phyloP scores from a whole-genome alignment of 805 yeast genomes.

The Kluyveromyces dobzhanskii region DNA sequence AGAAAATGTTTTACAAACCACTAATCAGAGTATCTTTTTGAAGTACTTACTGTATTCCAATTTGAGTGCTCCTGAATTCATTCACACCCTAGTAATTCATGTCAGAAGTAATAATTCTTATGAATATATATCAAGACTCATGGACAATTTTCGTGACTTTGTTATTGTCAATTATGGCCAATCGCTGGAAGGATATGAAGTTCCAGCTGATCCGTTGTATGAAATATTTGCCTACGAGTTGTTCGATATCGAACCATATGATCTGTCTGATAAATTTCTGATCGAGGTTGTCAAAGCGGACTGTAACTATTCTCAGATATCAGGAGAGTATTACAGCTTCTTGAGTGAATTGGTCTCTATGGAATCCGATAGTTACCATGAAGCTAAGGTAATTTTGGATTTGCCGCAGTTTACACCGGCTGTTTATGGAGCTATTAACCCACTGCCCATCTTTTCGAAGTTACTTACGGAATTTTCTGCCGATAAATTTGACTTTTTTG shows the following conservation, averaged over 20 bases:
- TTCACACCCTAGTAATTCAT: constrained; percentile 34
- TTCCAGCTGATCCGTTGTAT: constrained; percentile 10
- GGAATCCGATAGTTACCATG: constrained; percentile 14
- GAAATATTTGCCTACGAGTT: constrained; percentile 21
- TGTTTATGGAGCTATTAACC: constrained; percentile 22
- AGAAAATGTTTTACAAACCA: constrained; percentile 43
- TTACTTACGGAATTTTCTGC: constrained; percentile 11
- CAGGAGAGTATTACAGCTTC: constrained; percentile 15
- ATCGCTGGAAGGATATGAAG: constrained; percentile 3
- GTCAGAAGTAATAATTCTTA: constrained; percentile 23
- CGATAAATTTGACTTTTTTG: constrained; percentile 26
- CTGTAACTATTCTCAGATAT: constrained; percentile 7
- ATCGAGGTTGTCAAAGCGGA: constrained; percentile 23
- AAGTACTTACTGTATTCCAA: constrained; percentile 35
- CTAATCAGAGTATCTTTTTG: constrained; percentile 45
- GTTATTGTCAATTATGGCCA: constrained; percentile 32
- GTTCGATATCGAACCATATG: constrained; percentile 12
- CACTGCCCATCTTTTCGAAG: constrained; percentile 11
- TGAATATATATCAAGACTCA: constrained; percentile 28
- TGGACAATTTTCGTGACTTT: constrained; percentile 31
- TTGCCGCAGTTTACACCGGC: constrained; percentile 18
- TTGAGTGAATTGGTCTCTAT: constrained; percentile 22
- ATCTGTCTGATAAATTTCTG: constrained; percentile 15
- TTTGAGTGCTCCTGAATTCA: constrained; percentile 16
- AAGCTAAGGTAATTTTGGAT: constrained; percentile 15